Evolutionary conservation across 2,329 filamentous ascomycete genomes (phyloP).

Genomic region (Hypoxylon sp.): DNA sequence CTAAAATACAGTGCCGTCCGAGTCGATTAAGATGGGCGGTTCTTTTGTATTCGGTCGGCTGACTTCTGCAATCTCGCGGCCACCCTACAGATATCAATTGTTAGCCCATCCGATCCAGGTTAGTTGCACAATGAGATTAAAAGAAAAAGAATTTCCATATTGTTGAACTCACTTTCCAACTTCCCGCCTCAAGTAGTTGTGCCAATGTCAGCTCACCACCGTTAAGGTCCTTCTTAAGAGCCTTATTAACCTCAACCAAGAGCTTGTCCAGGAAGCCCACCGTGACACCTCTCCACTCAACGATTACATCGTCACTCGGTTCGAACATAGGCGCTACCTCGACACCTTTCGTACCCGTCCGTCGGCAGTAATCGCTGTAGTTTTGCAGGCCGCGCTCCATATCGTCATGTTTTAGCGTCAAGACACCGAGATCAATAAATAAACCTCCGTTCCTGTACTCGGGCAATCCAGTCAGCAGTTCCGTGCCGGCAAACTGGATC

Average conservation of each 20-base stretch:
- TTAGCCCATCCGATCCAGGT: slow-evolving; percentile 45
- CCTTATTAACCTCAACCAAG: slow-evolving; percentile 75
- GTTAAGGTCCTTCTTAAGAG: slow-evolving; percentile 73
- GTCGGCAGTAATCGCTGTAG: slow-evolving; percentile 78
- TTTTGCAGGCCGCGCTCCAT: slow-evolving; percentile 78
- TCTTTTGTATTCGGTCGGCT: slow-evolving; percentile 96
- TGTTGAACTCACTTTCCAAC: slow-evolving; percentile 81
- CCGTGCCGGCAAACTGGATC: slow-evolving; percentile 84
- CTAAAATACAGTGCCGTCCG: slow-evolving; percentile 95
- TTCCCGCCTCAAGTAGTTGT: slow-evolving; percentile 94
- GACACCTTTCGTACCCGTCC: slow-evolving; percentile 73
- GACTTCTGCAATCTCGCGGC: slow-evolving; percentile 95
- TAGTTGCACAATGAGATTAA: slow-evolving; percentile 2
- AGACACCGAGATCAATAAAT: slow-evolving; percentile 85
- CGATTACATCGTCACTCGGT: slow-evolving; percentile 81
- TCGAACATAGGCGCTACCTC: slow-evolving; percentile 80
- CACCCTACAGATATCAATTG: slow-evolving; percentile 70
- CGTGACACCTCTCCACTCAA: slow-evolving; percentile 83
- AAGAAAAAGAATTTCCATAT: neutral
- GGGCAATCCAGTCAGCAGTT: slow-evolving; percentile 87
- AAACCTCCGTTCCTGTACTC: slow-evolving; percentile 95
- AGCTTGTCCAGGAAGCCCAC: slow-evolving; percentile 82
- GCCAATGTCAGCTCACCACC: slow-evolving; percentile 83
- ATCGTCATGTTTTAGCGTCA: slow-evolving; percentile 81
- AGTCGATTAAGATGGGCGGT: slow-evolving; percentile 95